phyloP scores from a whole-genome alignment of 192 early-diverging fungal species.

The Linnemannia exigua region DNA sequence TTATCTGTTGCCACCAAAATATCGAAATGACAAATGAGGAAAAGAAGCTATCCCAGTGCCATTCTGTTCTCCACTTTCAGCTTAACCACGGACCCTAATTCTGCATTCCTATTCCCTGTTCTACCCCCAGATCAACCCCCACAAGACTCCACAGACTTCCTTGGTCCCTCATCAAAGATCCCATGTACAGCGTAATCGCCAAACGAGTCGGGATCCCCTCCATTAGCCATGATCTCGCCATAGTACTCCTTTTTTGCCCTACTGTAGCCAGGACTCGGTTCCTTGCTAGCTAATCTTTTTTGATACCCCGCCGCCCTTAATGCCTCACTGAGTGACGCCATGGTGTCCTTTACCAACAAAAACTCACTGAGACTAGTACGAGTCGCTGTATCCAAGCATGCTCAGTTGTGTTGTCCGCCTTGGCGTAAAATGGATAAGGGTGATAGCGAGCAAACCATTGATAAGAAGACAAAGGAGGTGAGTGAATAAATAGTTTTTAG shows the following conservation, averaged over 20 bases:
- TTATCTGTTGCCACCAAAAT: slow-evolving; percentile 8
- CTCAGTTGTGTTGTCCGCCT: not conserved
- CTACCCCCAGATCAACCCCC: not conserved
- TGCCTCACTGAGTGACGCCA: not conserved
- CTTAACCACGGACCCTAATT: too few species aligned
- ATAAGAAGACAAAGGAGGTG: not conserved
- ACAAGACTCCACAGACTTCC: not conserved
- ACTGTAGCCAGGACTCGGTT: not conserved
- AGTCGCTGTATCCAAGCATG: not conserved
- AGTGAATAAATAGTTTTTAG: not conserved
- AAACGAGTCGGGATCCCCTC: too few species aligned
- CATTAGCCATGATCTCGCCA: not conserved
- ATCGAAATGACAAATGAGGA: too few species aligned
- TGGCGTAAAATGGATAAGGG: not conserved
- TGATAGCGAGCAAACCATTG: not conserved
- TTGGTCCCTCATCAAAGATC: not conserved
- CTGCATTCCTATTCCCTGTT: not conserved
- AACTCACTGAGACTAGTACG: not conserved
- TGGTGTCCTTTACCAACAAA: not conserved
- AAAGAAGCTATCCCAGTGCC: too few species aligned
- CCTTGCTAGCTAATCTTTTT: not conserved
- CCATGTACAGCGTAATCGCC: not conserved
- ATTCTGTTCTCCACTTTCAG: too few species aligned
- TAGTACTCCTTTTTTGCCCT: not conserved
- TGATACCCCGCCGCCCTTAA: not conserved